Evolutionary conservation across 2,329 filamentous ascomycete genomes (phyloP), one percentile per base, ranked within the genome.

Genomic region (Claviceps africana): DNA sequence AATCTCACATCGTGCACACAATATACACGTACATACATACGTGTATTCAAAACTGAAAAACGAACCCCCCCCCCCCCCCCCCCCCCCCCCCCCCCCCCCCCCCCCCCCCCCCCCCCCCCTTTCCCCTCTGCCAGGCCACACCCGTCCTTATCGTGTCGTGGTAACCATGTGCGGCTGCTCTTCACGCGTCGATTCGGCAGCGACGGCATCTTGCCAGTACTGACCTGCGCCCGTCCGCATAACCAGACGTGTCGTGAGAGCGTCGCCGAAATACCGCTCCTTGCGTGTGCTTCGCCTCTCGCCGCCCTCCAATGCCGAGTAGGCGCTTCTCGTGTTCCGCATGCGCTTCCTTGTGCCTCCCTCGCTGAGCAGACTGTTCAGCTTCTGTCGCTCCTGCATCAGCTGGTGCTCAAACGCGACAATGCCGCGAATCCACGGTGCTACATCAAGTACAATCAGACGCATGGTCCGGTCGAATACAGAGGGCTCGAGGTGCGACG

Each of bases 391-490:
- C 56, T 88, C 79, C 55, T 80, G 72, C 60, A 88, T 84, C 1
- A 93, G 75, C 1, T 74, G 75, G 21, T 81, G 71, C 59, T 97
- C 91, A 62, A 84, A 86, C 0, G 82, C 75, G 2, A 91, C 82
- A 54, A 98, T 97, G 39, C 77, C 76, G 11, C 94, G 85, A n/a
- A 97, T 79, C 64, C 88, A 97, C 0, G 94, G 93, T 0, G 89
- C 90, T 2, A 97, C 73, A 56, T 98, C 93, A 13, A 83, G 70
- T 0, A 79, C 75, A 33, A 95, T 79, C 21, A 83, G 72, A 0
- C 67, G 65, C 59, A 85, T 70, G 0, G 81, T 81, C 44, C 86
- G 80, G 60, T 95, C 88, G 57, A 95, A 88, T 0, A 85, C 81
- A 0, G 87, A 90, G 0, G 85, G 75, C 35, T 81, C 78, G 1